These are phyloP conservation scores for Coleophoma crateriformis DNA, from an alignment of 2,329 filamentous ascomycete species.

Conservation along the genomic window DNA sequence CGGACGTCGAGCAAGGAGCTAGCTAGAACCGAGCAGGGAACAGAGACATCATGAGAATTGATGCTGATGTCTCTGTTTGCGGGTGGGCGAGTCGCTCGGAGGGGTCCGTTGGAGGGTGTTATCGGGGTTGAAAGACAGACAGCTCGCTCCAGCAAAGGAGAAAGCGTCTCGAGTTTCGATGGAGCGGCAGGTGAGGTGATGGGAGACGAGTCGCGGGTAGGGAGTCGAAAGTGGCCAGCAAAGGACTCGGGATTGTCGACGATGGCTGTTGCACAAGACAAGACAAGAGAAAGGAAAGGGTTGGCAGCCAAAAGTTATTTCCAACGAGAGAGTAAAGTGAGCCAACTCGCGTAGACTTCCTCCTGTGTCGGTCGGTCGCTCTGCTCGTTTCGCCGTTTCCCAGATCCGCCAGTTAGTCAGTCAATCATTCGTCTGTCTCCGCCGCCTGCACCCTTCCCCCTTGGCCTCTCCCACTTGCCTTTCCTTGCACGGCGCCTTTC, in stretches of 20 bases:
- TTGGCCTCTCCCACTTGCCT: not conserved
- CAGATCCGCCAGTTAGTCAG: not conserved
- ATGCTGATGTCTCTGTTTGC: conserved; percentile 3
- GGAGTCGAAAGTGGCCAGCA: not conserved
- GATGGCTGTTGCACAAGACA: not conserved
- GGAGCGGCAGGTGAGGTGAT: not conserved
- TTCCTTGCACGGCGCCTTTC: not conserved
- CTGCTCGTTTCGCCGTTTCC: no score
- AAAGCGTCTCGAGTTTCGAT: not conserved
- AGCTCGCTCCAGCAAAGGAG: conserved; percentile 1
- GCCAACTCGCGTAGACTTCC: no score
- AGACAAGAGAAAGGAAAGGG: not conserved
- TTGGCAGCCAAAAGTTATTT: not conserved
- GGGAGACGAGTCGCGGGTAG: not conserved
- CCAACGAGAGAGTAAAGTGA: no score
- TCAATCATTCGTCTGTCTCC: not conserved
- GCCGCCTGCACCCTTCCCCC: not conserved
- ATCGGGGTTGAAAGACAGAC: not conserved
- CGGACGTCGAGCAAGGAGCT: not conserved
- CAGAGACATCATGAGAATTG: conserved; percentile 7
- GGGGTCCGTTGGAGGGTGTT: not conserved
- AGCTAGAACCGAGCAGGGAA: conserved; percentile 1
- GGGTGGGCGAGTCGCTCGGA: not conserved
- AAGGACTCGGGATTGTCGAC: not conserved
- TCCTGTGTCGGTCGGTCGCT: no score